Evolutionary conservation across 2,329 filamentous ascomycete genomes (phyloP).

Genomic region (Volutella citrinella): DNA sequence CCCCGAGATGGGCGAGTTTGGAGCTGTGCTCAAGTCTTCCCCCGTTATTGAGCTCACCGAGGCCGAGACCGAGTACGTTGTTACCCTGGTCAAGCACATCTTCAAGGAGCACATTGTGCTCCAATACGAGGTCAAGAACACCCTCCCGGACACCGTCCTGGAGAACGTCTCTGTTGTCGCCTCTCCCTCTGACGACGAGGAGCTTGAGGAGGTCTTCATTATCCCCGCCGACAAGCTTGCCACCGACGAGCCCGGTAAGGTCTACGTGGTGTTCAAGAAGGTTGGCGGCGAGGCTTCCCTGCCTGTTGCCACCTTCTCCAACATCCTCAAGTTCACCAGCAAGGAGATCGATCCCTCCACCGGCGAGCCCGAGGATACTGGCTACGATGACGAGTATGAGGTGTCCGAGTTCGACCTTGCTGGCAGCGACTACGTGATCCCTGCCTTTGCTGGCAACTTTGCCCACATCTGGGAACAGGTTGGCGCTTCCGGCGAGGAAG

Average conservation of each 20-base stretch:
- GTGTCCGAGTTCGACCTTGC: constrained; percentile 88
- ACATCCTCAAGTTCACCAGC: constrained; percentile 92
- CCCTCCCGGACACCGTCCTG: constrained; percentile 82
- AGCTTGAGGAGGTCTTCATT: constrained; percentile 88
- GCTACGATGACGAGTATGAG: constrained; percentile 98
- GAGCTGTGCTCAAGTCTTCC: constrained; percentile 88
- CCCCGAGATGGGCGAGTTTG: constrained; percentile 87
- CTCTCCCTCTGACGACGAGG: constrained; percentile 76
- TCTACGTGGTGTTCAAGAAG: constrained; percentile 95
- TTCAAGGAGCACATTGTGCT: constrained; percentile 97
- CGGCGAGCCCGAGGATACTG: constrained; percentile 84
- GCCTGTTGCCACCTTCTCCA: constrained; percentile 79
- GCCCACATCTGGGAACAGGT: constrained; percentile 94
- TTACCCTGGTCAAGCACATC: constrained; percentile 90
- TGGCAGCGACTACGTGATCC: constrained; percentile 91
- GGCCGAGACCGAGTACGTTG: constrained; percentile 95
- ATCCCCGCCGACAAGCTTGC: constrained; percentile 80
- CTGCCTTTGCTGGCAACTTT: constrained; percentile 92
- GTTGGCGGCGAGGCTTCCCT: constrained; percentile 71
- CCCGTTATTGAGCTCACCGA: constrained; percentile 85
- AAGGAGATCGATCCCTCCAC: constrained; percentile 97
- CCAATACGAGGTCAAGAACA: constrained; percentile 98
- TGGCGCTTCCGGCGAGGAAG: constrained; percentile 83
- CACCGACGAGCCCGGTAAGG: constrained; percentile 84
- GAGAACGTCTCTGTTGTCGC: constrained; percentile 85